Percentiles rank a stretch among this genome's conserved stretches.
Conservation (phyloP, 306 rosid species). For the Mimosa pudica region DNA sequence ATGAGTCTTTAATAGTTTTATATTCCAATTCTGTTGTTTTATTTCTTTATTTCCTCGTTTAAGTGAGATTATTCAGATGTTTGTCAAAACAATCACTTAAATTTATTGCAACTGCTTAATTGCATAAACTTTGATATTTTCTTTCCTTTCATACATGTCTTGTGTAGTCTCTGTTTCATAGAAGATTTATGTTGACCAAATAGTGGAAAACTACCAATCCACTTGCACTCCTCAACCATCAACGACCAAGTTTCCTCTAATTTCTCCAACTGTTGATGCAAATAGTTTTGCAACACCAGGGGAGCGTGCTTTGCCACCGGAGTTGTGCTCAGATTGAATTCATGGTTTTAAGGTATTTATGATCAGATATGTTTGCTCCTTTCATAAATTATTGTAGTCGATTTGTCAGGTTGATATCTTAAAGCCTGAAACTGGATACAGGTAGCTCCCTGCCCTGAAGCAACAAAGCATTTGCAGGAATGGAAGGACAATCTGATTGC, state of each 20-base stretch:
- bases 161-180: constrained; percentile 43
- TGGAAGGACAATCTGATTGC: constrained; percentile 81
- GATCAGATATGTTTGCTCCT: constrained; percentile 24
- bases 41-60: constrained; percentile 20
- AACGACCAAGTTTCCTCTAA: constrained; percentile 66
- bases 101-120: constrained; percentile 22
- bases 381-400: constrained; percentile 23
- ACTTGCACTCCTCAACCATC: constrained; percentile 79
- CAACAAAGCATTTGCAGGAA: constrained; percentile 80
- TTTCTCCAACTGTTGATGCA: constrained; percentile 58
- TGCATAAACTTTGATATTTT: constrained; percentile 29
- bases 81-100: constrained; percentile 13
- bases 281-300: constrained; percentile 48
- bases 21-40: constrained; percentile 17
- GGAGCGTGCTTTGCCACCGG: constrained; percentile 59
- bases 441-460: constrained; percentile 86
- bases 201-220: constrained; percentile 90
- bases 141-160: constrained; percentile 33
- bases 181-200: constrained; percentile 91
- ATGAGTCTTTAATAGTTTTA: constrained; percentile 9
- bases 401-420: constrained; percentile 34
- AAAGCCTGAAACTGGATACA: constrained; percentile 53
- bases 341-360: constrained; percentile 78
- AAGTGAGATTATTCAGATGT: neutral
- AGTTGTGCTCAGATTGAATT: constrained; percentile 69